Conservation (phyloP, 2,329 filamentous ascomycete genomes). For the Talaromyces sp. region DNA sequence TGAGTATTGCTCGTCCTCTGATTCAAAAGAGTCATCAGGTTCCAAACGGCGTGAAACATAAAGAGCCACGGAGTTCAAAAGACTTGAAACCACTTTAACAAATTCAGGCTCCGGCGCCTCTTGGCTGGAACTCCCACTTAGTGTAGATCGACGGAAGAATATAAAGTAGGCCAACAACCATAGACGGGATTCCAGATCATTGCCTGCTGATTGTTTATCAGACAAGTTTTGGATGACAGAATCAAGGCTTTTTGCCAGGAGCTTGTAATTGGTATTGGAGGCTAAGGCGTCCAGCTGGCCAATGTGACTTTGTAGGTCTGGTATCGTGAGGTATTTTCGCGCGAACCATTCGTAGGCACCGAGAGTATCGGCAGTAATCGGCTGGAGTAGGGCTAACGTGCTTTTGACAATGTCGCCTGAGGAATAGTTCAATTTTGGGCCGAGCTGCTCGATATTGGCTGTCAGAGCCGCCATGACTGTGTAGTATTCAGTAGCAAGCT, state of each 20-base stretch:
- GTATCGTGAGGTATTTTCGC: constrained; percentile 41
- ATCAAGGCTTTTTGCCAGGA: constrained; percentile 37
- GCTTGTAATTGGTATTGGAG: constrained; percentile 46
- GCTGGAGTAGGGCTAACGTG: constrained; percentile 37
- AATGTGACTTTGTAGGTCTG: constrained; percentile 32
- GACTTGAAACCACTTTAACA: constrained; percentile 49
- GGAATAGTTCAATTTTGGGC: constrained; percentile 16
- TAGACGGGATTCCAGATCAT: constrained; percentile 39
- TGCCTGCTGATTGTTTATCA: constrained; percentile 20
- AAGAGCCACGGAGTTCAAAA: constrained; percentile 53
- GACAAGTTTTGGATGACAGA: constrained; percentile 21
- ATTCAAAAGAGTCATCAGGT: constrained; percentile 25
- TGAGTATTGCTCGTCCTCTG: constrained; percentile 20
- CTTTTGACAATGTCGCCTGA: constrained; percentile 24
- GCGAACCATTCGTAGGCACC: constrained; percentile 42
- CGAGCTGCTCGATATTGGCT: constrained; percentile 18
- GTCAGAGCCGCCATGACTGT: constrained; percentile 33
- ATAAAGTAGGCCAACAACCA: constrained; percentile 58
- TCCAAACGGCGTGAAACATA: constrained; percentile 50
- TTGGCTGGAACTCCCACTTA: constrained; percentile 29
- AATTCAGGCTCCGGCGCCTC: constrained; percentile 49
- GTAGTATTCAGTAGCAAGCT: constrained; percentile 33
- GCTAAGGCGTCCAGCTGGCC: constrained; percentile 39
- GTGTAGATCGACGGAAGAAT: constrained; percentile 49
- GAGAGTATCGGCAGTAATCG: constrained; percentile 39